Evolutionary conservation across 257 asterid genomes (phyloP).

Genomic region (Solanum arcanum): DNA sequence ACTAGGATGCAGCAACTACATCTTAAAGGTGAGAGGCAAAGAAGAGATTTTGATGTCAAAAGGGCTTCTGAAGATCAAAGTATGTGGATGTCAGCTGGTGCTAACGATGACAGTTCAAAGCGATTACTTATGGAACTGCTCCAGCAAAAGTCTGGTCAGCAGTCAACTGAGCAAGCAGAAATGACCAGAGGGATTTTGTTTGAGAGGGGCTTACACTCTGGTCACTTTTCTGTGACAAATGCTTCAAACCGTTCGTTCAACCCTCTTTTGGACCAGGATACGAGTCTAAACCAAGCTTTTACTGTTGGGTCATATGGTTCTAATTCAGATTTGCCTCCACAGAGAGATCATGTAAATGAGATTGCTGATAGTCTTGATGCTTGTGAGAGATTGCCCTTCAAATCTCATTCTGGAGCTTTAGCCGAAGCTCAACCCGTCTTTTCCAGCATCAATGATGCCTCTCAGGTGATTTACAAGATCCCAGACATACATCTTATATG

Average conservation of each 20-base stretch:
- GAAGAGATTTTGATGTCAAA: constrained; percentile 52
- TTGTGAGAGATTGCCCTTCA: constrained; percentile 40
- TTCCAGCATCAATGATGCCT: constrained; percentile 25
- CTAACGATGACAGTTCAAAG: constrained; percentile 85
- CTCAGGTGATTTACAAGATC: constrained; percentile 36
- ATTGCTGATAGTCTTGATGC: constrained; percentile 17
- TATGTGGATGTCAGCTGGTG: constrained; percentile 90
- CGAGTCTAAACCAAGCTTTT: constrained; percentile 30
- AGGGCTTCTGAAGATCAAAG: constrained; percentile 63
- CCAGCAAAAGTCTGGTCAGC: constrained; percentile 64
- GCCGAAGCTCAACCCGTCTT: constrained; percentile 25
- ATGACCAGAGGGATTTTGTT: constrained; percentile 31
- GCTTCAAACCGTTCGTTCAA: constrained; percentile 28
- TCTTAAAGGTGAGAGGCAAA: constrained; percentile 59
- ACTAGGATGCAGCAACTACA: constrained; percentile 64
- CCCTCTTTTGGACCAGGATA: constrained; percentile 42
- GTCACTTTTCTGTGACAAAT: constrained; percentile 38
- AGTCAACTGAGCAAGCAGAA: constrained; percentile 40
- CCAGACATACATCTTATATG: neutral
- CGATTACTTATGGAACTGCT: constrained; percentile 88
- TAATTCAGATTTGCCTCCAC: constrained; percentile 43
- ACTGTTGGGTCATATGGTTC: constrained; percentile 49
- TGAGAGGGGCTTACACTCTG: constrained; percentile 44
- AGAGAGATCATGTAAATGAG: constrained; percentile 32
- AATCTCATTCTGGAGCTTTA: constrained; percentile 40